These are phyloP conservation scores for Asterophora lycoperdoides DNA, from an alignment of 768 basidiomycete species.

Conservation along the genomic window DNA sequence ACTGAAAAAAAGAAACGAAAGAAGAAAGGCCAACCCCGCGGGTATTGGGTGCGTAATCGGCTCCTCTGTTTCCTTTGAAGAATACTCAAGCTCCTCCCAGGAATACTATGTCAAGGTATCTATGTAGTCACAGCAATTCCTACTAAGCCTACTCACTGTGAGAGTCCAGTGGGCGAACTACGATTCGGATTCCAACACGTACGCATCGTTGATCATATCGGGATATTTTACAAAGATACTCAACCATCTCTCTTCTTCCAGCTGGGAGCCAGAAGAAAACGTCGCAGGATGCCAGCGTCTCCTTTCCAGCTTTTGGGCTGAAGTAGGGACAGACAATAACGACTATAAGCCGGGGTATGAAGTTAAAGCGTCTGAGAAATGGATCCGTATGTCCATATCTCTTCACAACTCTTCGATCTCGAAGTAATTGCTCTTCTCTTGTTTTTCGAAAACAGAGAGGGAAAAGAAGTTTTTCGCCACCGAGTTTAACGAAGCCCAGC, in stretches of 20 bases:
- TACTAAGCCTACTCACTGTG: slow-evolving; percentile 1
- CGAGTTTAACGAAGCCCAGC: slow-evolving; percentile 24
- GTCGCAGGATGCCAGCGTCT: slow-evolving; percentile 54
- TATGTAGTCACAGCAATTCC: not conserved
- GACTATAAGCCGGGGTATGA: slow-evolving; percentile 50
- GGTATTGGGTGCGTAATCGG: slow-evolving; percentile 48
- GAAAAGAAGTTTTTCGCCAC: slow-evolving; percentile 35
- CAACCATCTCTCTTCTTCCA: slow-evolving; percentile 23
- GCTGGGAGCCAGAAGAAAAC: slow-evolving; percentile 70
- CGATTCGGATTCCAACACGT: slow-evolving; percentile 54
- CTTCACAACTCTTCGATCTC: slow-evolving; percentile 8
- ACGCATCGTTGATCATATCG: slow-evolving; percentile 8
- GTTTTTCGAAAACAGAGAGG: slow-evolving; percentile 30
- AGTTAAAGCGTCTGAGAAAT: slow-evolving; percentile 39
- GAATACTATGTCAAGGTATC: slow-evolving; percentile 68
- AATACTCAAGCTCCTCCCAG: slow-evolving; percentile 27
- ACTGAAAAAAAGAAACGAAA: slow-evolving; percentile 17
- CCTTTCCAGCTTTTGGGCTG: slow-evolving; percentile 58
- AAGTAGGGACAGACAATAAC: slow-evolving; percentile 52
- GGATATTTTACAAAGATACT: not conserved
- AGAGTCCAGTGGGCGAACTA: slow-evolving; percentile 62
- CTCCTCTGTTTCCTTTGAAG: not conserved
- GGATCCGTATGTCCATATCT: slow-evolving; percentile 49
- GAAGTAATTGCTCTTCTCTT: not conserved
- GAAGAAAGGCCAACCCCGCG: slow-evolving; percentile 22